Evolutionary conservation across 192 early-diverging fungal genomes (phyloP), one percentile per base, ranked within the genome.

Genomic region (Entomortierella beljakovae): DNA sequence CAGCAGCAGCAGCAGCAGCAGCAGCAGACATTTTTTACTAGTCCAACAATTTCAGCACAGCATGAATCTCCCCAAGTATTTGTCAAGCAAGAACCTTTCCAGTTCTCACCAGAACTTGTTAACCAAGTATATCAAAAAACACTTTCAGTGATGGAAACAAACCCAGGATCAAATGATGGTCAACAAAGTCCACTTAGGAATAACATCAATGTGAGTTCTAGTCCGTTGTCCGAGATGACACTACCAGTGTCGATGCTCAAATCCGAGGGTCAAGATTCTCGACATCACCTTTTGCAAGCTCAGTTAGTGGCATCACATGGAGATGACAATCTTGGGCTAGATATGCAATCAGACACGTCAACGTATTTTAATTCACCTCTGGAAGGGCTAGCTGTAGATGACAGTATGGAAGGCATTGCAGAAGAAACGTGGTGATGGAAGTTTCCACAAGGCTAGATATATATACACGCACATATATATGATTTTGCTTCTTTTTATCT

Each of bases 101-200:
- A 70, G 75, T 79, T 79, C 25, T 70, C 75, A 15, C 75, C 22
- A 22, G 75, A 79, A 10, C 34, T 79, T n/a, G 75, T 79, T 10
- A 79, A 79, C 28, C 75, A 79, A 31, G 75, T 79, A 29, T 79
- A 79, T 33, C 75, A 79, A 70, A 79, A 79, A 57, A 64, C 75
- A 2, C 38, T 79, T 9, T 64, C 75, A 3, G 75, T 79, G 23
- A 57, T 79, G 56, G 75, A 79, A 32, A 70, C 59, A 0, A 43
- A 26, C 20, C 57, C 28, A 50, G 60, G 26, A 10, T 11, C 42
- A 15, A 23, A 52, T 51, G 60, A 68, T 13, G 33, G 46, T 22
- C 55, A 28, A 22, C 73, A 64, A 33, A 52, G 40, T 50, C 43
- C 55, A 3, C 10, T 66, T 15, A 43, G 33, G 20, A 64, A 18